These are phyloP conservation scores for Isatis tinctoria DNA, from an alignment of 345 rosid species.

Conservation along the genomic window DNA sequence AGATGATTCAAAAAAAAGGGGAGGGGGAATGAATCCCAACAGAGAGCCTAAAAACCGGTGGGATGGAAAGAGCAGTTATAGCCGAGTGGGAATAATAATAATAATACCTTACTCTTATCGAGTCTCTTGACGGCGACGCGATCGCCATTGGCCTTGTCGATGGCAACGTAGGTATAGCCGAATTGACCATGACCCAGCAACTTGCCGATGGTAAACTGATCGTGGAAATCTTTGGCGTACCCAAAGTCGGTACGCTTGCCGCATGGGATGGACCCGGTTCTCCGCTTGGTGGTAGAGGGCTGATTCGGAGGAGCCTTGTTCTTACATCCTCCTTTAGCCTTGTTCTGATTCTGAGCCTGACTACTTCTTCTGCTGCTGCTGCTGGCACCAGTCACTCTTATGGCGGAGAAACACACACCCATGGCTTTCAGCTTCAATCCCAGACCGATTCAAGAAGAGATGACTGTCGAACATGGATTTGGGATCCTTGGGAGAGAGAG, in stretches of 20 bases:
- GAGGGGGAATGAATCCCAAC: too few species aligned
- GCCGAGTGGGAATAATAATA: too few species aligned
- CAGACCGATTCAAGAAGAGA: neutral
- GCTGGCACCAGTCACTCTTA: conserved; percentile 58
- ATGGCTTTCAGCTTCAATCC: neutral
- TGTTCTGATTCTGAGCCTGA: conserved; percentile 2
- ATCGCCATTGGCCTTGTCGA: conserved; percentile 61
- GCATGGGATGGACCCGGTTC: conserved; percentile 44
- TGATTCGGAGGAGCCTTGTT: neutral
- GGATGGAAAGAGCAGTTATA: too few species aligned
- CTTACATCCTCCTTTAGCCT: neutral
- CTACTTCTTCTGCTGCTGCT: conserved; percentile 45
- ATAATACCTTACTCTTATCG: conserved; percentile 72
- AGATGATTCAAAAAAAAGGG: too few species aligned
- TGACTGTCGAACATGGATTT: neutral
- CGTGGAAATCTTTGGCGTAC: conserved; percentile 63
- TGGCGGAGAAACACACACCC: conserved; percentile 36
- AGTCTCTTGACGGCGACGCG: conserved; percentile 82
- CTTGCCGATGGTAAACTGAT: conserved; percentile 56
- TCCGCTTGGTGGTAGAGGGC: neutral
- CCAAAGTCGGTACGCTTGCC: conserved; percentile 85
- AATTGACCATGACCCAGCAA: conserved; percentile 89
- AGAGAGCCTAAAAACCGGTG: too few species aligned
- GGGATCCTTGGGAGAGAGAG: neutral
- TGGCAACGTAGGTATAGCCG: conserved; percentile 90